Conservation (phyloP, 371 early-diverging fungal species). For the Mucor plumbeus region DNA sequence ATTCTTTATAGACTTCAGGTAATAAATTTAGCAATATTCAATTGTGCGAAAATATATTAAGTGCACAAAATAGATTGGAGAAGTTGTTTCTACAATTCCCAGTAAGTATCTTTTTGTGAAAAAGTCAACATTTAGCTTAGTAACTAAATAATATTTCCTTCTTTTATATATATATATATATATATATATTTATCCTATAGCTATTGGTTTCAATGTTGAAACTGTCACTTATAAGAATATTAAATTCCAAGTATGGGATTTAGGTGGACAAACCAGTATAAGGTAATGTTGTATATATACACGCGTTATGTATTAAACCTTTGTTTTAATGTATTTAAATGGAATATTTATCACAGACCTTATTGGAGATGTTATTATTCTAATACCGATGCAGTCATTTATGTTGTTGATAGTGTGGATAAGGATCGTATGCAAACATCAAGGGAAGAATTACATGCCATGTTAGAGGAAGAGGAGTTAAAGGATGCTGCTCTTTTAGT, state of each 20-base stretch:
- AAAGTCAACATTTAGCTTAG: not conserved
- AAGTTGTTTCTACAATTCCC: conserved; percentile 98
- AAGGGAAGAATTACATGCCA: conserved; percentile 84
- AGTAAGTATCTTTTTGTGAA: conserved; percentile 71
- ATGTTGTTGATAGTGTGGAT: conserved; percentile 95
- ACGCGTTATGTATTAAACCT: not conserved
- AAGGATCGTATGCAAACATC: conserved; percentile 90
- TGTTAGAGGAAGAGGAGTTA: conserved; percentile 90
- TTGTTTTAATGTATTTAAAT: not conserved
- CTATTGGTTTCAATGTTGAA: conserved; percentile 95
- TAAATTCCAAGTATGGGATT: conserved; percentile 97
- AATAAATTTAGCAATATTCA: not conserved
- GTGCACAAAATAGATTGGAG: conserved; percentile 78
- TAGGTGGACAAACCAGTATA: conserved; percentile 98
- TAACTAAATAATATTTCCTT: too few species aligned
- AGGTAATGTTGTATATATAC: conserved; percentile 46
- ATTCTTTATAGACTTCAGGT: conserved; percentile 73
- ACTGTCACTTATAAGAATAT: conserved; percentile 97
- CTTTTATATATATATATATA: too few species aligned
- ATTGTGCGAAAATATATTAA: not conserved
- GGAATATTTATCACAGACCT: conserved; percentile 24
- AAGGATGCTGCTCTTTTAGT: conserved; percentile 83
- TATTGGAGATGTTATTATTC: conserved; percentile 75
- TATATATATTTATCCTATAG: too few species aligned
- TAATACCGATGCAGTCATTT: conserved; percentile 93